Base-by-base conservation (phyloP, 768 basidiomycete genomes). In the Hygrocybe punicea region DNA sequence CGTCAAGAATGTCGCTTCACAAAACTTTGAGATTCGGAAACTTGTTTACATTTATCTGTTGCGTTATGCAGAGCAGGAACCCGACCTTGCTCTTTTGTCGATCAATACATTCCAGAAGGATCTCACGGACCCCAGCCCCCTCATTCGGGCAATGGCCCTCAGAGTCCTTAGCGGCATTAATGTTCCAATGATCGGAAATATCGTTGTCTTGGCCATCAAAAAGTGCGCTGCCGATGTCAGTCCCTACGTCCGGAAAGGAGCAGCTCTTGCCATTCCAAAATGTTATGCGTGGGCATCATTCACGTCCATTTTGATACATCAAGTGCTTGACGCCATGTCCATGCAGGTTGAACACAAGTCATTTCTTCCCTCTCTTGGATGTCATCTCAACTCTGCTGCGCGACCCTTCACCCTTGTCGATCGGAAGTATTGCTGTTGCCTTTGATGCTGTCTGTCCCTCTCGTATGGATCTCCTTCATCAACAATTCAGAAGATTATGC, bases 101-200 rank as follows among this genome's bases (percentile, higher is more conserved):
- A 96, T 99, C 77, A 99, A 99, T 74, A 96, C 96, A 1, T 98
- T 98, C 68, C 97, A 99, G 71, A 93, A 92, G 71, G 97, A 99
- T 73, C 78, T 99, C 29, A 85, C 87, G 4, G 97, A 98, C 65
- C 77, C 86, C 33, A 97, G 89, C 59, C 96, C 95, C 0, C 83
- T 97, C 64, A 98, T 98, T 57, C 86, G 97, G 19, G 93, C 94
- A 11, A 96, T 98, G 91, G 94, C 96, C 3, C 76, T 99, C 57
- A 82, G 94, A 23, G 95, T 98, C 2, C 79, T 99, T 42, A 91
- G 91, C 55, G 91, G 93, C 6, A 96, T 99, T 69, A 84, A 85
- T 59, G 89, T 98, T 1, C 86, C 88, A 7, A 89, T 92, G 79
- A 91, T 99, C 54, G 89, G 84, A 14, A 85, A 84, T 60, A 79